Evolutionary conservation across 371 early-diverging fungal species (phyloP).

Genomic region (Aphelidium insulamus): DNA sequence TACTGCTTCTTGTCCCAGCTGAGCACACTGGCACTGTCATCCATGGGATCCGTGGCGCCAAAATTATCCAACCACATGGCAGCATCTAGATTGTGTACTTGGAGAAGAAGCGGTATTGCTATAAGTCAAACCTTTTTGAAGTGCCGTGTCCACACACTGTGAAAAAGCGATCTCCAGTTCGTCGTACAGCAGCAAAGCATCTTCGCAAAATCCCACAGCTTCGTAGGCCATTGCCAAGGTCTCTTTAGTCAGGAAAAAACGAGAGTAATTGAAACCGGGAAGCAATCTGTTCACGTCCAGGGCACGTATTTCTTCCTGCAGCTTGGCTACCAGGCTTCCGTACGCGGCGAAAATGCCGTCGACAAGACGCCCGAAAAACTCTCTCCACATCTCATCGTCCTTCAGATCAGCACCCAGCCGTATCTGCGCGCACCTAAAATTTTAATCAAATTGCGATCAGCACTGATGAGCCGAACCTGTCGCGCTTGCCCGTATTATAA

Average conservation of each 20-base stretch:
- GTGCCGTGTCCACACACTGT: neutral
- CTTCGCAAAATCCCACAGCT: conserved; percentile 58
- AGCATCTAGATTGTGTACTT: conserved; percentile 20
- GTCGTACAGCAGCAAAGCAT: conserved; percentile 77
- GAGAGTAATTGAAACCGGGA: conserved; percentile 96
- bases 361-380: conserved; percentile 8
- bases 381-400: conserved; percentile 22
- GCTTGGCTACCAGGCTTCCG: conserved; percentile 44
- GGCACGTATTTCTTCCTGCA: conserved; percentile 69
- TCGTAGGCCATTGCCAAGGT: conserved; percentile 66
- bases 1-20: conserved; percentile 54
- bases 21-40: conserved; percentile 65
- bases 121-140: conserved; percentile 1
- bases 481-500: conserved; percentile 47
- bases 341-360: conserved; percentile 35
- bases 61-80: conserved; percentile 76
- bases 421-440: neutral
- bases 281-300: conserved; percentile 70
- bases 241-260: conserved; percentile 84
- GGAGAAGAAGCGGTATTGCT: neutral
- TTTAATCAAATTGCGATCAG: neutral
- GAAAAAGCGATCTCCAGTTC: conserved; percentile 40
- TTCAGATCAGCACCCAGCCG: neutral
- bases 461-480: conserved; percentile 14
- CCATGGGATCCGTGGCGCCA: conserved; percentile 56